Base-by-base conservation (phyloP, 495 filamentous ascomycete species). In the Talaromyces proteolyticus region DNA sequence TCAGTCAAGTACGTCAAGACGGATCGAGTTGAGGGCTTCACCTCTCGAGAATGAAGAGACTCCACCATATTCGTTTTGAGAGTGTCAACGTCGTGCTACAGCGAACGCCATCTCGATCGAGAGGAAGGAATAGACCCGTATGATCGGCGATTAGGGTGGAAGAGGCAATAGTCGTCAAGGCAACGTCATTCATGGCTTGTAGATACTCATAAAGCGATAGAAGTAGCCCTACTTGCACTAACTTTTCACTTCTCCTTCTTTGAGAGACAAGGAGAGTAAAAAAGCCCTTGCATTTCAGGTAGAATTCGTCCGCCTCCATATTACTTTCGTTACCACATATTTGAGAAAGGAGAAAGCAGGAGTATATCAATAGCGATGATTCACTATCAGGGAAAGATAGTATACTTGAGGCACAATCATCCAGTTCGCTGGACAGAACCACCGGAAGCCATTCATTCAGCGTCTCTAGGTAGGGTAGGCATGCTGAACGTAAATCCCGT, bases 371-470 rank as follows among this genome's bases (percentile, higher is more conserved):
- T 6, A 44, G 42, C 10, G 42, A 44, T 24, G 42, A 44, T 44
- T 44, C 42, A 14, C 42, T 25, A 16, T 44, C 42, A 0, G 19
- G 42, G 4, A 16, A 25, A 24, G 18, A 44, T 26, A 44, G 21
- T 12, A 44, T 44, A 44, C 21, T 44, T 16, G 21, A 44, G 22
- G 25, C 25, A 21, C 42, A 14, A 22, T 25, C 42, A 44, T 24
- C 42, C 8, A 44, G 20, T 44, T 44, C 21, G 25, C 42, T 24
- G 22, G 42, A 24, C 2, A 16, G 12, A 26, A 44, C 42, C 42
- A 44, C 42, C 21, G 42, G 22, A 25, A 44, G 42, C 42, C 42
- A 44, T 44, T 44, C 42, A 11, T 44, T 44, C 42, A 44, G 42
- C 42, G 42, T 44, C 19, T 44, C 21, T 2, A 44, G 21, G 10